Base-by-base conservation (phyloP, 2,329 filamentous ascomycete genomes). In the Talaromyces sp. region DNA sequence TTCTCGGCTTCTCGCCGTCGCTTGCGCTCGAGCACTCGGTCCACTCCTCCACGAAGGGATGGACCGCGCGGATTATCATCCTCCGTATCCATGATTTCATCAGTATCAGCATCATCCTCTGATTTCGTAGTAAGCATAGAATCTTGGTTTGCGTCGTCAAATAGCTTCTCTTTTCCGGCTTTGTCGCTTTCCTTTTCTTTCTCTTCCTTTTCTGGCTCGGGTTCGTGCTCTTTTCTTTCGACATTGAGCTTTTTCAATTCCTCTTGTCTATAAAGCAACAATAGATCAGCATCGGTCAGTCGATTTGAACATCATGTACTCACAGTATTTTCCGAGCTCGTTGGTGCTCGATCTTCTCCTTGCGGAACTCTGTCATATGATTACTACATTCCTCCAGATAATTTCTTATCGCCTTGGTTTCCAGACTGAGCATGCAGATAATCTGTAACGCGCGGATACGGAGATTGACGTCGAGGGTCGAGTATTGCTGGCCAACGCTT, bases 261-360 rank as follows among this genome's bases (percentile, higher is more conserved):
- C 64, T 79, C 77, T 18, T 78, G 69, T 23, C 76, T 78, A 54
- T 61, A 40, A 28, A 25, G 52, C 33, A 12, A 31, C 1, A 37
- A 28, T 25, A 23, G 14, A 46, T 62, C 37, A 63, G 52, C 44
- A 31, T 37, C 6, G 8, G 5, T 39, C 35, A 37, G 21, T 14
- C 18, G 44, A 7, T 35, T 18, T 28, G 21, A 63, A 33, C 37
- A 33, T 7, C 11, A n/a, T 46, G 16, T 40, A 81, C 83, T 77
- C 79, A 85, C 80, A 81, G 76, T 67, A 80, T 77, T 74, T 88
- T 89, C 66, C 90, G 87, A 68, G 90, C 86, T 67, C 92, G 86
- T 77, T 98, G 93, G 77, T 87, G 89, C 67, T 96, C 91, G 65
- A 97, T 96, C 79, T 96, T 97, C 73, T 96, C 90, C 76, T 99